Conservation (phyloP, 2,329 filamentous ascomycete species). For the Clonostachys chloroleuca region DNA sequence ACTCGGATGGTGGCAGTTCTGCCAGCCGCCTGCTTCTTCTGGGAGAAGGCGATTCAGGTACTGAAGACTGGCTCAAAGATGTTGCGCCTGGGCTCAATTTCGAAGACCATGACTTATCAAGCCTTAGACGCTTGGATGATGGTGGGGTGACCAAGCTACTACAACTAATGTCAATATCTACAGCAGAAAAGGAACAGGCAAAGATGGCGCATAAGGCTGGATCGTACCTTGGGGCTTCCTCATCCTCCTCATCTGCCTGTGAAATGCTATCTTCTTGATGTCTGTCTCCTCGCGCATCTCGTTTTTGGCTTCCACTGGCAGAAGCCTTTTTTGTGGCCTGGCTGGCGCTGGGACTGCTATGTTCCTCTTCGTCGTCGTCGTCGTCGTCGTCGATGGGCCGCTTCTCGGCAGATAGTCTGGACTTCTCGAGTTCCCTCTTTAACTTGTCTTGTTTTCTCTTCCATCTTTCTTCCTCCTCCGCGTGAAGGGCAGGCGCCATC, state of each 20-base stretch:
- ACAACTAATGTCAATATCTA: neutral
- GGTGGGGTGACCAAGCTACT: constrained; percentile 29
- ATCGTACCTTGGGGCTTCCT: too few relatives aligned
- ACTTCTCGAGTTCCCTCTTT: constrained; percentile 10
- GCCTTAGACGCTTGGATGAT: constrained; percentile 29
- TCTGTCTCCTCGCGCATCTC: constrained; percentile 1
- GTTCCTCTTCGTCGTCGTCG: neutral
- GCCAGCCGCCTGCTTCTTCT: too few relatives aligned
- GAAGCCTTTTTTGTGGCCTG: constrained; percentile 4
- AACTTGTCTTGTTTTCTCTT: constrained; percentile 12
- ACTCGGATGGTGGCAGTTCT: too few relatives aligned
- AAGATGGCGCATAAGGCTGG: too few relatives aligned
- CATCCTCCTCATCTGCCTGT: neutral
- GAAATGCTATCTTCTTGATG: neutral
- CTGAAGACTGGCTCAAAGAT: too few relatives aligned
- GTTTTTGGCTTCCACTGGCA: constrained; percentile 3
- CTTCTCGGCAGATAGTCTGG: constrained; percentile 6
- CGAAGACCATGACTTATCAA: constrained; percentile 11
- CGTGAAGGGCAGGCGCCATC: constrained; percentile 38
- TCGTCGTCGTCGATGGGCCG: neutral
- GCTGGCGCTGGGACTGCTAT: neutral
- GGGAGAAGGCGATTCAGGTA: too few relatives aligned
- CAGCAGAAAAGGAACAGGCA: too few relatives aligned
- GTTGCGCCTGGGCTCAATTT: constrained; percentile 4
- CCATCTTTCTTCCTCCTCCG: constrained; percentile 26